Conservation (phyloP, 202 grass and related monocot species). For the Hordeum pubiflorum region DNA sequence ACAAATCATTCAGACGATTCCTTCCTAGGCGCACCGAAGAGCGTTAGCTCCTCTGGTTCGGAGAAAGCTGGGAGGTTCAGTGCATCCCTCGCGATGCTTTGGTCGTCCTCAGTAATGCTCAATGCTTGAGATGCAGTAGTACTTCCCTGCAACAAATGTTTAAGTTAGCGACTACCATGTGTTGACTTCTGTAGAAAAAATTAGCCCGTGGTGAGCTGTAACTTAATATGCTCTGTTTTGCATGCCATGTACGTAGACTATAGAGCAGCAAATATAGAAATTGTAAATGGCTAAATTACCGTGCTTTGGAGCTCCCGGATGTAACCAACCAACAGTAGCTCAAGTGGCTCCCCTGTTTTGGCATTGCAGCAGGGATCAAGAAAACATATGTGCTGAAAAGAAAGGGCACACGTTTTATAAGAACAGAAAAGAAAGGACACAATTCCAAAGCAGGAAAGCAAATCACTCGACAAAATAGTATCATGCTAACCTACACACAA, state of each 20-base stretch:
- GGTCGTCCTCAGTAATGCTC: conserved; percentile 45
- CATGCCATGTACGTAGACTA: not conserved
- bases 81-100: conserved; percentile 33
- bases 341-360: conserved; percentile 29
- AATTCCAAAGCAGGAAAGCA: not conserved
- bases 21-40: not conserved
- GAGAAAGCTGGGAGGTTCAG: conserved; percentile 36
- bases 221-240: not conserved
- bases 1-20: not conserved
- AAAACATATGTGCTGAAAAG: conserved; percentile 46
- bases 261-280: conserved; percentile 3
- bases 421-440: not conserved
- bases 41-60: not conserved
- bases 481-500: not conserved
- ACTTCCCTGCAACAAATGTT: conserved; percentile 33
- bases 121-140: conserved; percentile 39
- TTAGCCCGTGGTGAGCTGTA: not conserved
- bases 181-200: not conserved
- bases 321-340: conserved; percentile 60
- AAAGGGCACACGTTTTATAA: not conserved
- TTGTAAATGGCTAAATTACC: conserved; percentile 19
- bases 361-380: conserved; percentile 23
- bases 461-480: not conserved
- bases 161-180: not conserved
- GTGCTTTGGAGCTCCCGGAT: conserved; percentile 43